phyloP scores from a whole-genome alignment of 2,329 filamentous ascomycete genomes.

The Fusarium sp. region DNA sequence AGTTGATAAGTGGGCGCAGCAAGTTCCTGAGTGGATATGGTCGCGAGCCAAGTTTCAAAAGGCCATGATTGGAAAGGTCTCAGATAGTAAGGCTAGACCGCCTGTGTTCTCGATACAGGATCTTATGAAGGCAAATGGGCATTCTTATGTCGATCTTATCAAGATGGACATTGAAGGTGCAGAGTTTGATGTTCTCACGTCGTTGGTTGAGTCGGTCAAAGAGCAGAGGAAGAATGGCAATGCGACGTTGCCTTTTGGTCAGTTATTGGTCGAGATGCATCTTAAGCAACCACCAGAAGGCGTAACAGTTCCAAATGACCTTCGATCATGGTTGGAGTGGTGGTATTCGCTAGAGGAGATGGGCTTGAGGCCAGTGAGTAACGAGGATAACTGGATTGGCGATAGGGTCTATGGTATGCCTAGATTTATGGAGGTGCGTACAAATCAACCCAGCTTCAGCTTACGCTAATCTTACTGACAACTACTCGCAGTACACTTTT shows the following conservation, averaged over 20 bases:
- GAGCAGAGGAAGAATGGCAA: neutral
- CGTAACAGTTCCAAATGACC: neutral
- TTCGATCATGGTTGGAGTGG: neutral
- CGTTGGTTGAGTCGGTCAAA: neutral
- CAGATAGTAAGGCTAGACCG: neutral
- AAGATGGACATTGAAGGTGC: slow-evolving; percentile 1
- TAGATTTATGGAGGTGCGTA: neutral
- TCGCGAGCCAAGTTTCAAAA: neutral
- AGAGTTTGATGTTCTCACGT: neutral
- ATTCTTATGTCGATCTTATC: neutral
- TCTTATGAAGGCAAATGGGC: neutral
- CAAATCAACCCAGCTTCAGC: accelerated
- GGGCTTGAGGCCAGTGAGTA: neutral
- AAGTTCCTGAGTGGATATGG: neutral
- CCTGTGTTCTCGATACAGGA: neutral
- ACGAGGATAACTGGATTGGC: neutral
- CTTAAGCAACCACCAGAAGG: neutral
- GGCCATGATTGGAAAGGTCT: neutral
- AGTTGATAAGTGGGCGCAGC: neutral
- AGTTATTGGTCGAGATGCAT: neutral
- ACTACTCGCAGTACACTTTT: neutral
- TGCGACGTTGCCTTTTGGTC: neutral
- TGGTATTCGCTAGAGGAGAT: neutral
- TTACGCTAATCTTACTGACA: neutral
- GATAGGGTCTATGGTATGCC: neutral